These are phyloP conservation scores for Actinidia arguta DNA, from an alignment of 179 eudicot species.

Conservation along the genomic window DNA sequence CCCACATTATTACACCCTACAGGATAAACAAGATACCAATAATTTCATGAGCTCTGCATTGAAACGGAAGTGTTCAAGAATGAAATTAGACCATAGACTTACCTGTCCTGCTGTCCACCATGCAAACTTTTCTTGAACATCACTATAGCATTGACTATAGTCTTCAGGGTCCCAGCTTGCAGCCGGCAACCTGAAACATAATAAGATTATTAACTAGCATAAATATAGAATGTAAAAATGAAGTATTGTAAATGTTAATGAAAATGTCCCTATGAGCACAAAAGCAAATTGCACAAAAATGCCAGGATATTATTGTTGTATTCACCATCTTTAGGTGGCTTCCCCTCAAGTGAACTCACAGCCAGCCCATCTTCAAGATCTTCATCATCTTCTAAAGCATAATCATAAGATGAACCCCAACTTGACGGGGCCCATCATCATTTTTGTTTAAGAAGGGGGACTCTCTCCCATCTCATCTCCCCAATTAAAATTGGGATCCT, in stretches of 20 bases:
- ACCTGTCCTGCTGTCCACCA: constrained; percentile 73
- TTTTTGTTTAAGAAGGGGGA: constrained; percentile 75
- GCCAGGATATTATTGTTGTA: constrained; percentile 40
- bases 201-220: not conserved
- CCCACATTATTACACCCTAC: constrained; percentile 93
- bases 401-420: constrained; percentile 78
- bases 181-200: not conserved
- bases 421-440: constrained; percentile 57
- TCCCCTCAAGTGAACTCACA: constrained; percentile 37
- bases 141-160: constrained; percentile 88
- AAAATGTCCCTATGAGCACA: constrained; percentile 69
- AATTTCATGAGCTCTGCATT: not conserved
- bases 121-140: constrained; percentile 88
- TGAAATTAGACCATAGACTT: constrained; percentile 12
- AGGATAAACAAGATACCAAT: constrained; percentile 8
- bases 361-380: constrained; percentile 44
- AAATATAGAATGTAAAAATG: not conserved
- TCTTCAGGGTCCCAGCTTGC: constrained; percentile 71
- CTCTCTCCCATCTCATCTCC: constrained; percentile 37
- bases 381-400: constrained; percentile 64
- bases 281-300: constrained; percentile 79
- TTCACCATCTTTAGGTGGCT: constrained; percentile 52
- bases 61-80: not conserved
- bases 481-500: constrained; percentile 30
- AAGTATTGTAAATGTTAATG: constrained; percentile 1